A percentile compares a stretch with the other conserved stretches of the same genome.
Evolutionary conservation across 129 eudicot genomes (phyloP).

Genomic region (Smallanthus sonchifolius): DNA sequence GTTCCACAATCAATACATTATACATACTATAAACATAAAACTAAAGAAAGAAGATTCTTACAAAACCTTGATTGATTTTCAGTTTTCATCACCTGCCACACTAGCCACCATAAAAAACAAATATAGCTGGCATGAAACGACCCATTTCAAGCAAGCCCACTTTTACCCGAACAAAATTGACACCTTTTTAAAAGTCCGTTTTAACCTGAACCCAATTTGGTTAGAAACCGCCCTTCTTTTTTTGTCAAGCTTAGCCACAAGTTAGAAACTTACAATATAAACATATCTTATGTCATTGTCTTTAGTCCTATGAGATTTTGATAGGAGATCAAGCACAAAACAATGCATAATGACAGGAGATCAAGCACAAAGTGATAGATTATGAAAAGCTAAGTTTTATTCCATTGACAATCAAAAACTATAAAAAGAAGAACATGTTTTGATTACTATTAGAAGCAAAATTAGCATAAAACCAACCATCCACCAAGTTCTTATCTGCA

Average conservation of each 20-base stretch:
- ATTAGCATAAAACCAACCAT: slow-evolving; percentile 25
- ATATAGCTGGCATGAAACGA: too few species aligned
- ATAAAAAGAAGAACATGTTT: slow-evolving; percentile 20
- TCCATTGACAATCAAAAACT: slow-evolving; percentile 20
- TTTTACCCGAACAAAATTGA: neutral
- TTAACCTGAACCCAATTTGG: neutral
- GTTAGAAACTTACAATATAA: neutral
- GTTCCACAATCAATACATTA: neutral
- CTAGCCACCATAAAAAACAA: too few species aligned
- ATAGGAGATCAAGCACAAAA: neutral
- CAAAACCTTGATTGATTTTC: too few species aligned
- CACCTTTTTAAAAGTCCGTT: neutral
- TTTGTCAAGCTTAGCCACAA: neutral
- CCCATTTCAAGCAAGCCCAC: neutral
- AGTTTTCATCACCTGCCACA: too few species aligned
- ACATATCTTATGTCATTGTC: neutral
- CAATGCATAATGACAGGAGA: neutral
- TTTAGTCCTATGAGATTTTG: neutral
- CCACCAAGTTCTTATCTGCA: slow-evolving; percentile 23
- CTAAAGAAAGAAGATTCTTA: too few species aligned
- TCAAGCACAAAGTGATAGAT: neutral
- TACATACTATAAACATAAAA: too few species aligned
- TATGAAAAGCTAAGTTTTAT: slow-evolving; percentile 14
- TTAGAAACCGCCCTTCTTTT: neutral
- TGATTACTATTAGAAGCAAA: slow-evolving; percentile 18